Evolutionary conservation across 495 filamentous ascomycete genomes (phyloP).

Genomic region (Penicillium arizonense): DNA sequence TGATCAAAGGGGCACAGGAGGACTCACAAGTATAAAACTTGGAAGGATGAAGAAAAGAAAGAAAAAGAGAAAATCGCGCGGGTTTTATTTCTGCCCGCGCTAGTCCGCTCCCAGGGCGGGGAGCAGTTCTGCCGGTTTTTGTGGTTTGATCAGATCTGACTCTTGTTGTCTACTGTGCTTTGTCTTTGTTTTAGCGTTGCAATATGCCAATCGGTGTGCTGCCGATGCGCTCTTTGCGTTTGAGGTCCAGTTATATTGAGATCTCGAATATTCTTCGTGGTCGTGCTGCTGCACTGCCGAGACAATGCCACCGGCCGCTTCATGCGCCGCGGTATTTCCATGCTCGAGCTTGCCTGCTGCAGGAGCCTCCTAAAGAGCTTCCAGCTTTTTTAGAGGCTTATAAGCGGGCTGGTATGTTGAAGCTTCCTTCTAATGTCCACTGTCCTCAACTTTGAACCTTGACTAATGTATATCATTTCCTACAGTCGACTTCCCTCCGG

Average conservation of each 20-base stretch:
- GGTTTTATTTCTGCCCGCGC: constrained; percentile 20
- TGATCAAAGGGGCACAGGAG: constrained; percentile 5
- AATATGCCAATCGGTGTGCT: constrained; percentile 9
- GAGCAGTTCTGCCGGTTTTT: constrained; percentile 24
- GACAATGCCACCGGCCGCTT: constrained; percentile 12
- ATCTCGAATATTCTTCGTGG: constrained; percentile 38
- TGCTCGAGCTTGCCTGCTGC: constrained; percentile 23
- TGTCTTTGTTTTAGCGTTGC: not conserved
- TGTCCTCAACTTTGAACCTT: not conserved
- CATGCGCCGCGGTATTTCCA: constrained; percentile 25
- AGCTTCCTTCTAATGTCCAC: not conserved
- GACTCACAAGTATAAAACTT: constrained; percentile 92
- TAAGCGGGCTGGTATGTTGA: constrained; percentile 47
- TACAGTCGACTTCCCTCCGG: constrained; percentile 52
- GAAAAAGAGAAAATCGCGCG: constrained; percentile 34
- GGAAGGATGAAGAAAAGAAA: constrained; percentile 86
- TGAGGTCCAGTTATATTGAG: constrained; percentile 39
- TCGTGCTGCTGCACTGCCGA: constrained; percentile 4
- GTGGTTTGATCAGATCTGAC: constrained; percentile 14
- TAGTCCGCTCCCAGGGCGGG: constrained; percentile 28
- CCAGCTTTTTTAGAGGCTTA: constrained; percentile 42
- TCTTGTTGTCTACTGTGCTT: not conserved
- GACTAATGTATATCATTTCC: constrained; percentile 8
- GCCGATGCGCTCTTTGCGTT: constrained; percentile 20
- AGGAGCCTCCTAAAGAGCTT: constrained; percentile 15